These are phyloP conservation scores for Leishmania amazonensis DNA, from an alignment of 208 protist genomes.

Conservation along the genomic window DNA sequence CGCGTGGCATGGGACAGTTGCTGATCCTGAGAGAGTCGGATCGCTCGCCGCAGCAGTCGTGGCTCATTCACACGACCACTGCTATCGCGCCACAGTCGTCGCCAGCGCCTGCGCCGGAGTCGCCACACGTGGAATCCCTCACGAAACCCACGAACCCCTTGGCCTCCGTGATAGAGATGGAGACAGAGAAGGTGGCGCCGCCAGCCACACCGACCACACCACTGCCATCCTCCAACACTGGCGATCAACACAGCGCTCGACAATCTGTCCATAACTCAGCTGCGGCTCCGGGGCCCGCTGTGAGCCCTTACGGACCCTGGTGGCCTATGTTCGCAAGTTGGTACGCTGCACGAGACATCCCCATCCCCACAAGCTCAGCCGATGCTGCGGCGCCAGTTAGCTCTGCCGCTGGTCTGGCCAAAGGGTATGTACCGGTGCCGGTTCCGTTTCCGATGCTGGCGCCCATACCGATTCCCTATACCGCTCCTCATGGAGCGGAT, in stretches of 20 bases:
- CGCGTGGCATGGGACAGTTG: conserved; percentile 33
- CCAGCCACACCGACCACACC: neutral
- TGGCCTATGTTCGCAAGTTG: conserved; percentile 21
- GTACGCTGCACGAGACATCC: conserved; percentile 10
- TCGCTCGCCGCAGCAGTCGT: conserved; percentile 16
- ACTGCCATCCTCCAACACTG: neutral
- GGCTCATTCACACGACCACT: conserved; percentile 11
- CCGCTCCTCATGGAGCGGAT: neutral
- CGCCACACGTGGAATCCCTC: neutral
- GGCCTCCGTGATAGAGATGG: neutral
- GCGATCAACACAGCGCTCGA: neutral
- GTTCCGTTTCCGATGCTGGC: conserved; percentile 22
- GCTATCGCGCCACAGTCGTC: neutral
- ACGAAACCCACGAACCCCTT: neutral
- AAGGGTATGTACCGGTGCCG: conserved; percentile 22
- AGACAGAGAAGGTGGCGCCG: neutral
- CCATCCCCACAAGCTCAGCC: neutral
- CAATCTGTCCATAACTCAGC: neutral
- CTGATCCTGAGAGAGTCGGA: conserved; percentile 29
- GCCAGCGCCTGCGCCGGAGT: neutral
- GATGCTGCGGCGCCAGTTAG: neutral
- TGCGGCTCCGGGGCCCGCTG: neutral
- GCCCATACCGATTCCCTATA: conserved; percentile 11
- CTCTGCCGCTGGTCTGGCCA: neutral
- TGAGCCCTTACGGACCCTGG: conserved; percentile 22